These are phyloP conservation scores for Striga hermonthica DNA, from an alignment of 305 asterid species.

Conservation along the genomic window DNA sequence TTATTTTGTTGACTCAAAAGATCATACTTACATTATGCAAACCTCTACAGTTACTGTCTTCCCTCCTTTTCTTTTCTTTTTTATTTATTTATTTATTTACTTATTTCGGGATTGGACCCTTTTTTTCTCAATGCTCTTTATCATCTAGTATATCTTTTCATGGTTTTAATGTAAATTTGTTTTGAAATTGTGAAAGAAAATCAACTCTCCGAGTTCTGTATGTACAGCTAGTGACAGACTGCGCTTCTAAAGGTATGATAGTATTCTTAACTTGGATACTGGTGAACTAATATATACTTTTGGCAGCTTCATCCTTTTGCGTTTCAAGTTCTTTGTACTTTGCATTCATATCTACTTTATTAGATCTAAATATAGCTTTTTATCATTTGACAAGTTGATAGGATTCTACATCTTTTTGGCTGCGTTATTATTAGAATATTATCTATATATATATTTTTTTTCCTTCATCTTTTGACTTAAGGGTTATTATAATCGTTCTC, in stretches of 20 bases:
- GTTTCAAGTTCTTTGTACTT: not conserved
- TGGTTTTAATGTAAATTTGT: slow-evolving; percentile 24
- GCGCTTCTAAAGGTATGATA: slow-evolving; percentile 75
- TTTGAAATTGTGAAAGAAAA: slow-evolving; percentile 55
- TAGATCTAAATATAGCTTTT: slow-evolving; percentile 11
- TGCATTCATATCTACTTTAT: not conserved
- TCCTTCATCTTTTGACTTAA: too few species aligned
- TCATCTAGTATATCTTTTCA: slow-evolving; percentile 27
- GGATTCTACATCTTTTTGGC: slow-evolving; percentile 14
- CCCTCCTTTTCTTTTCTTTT: not conserved
- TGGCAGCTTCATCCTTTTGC: not conserved
- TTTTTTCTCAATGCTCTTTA: slow-evolving; percentile 26
- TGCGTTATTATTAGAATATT: slow-evolving; percentile 8
- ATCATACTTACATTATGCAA: slow-evolving; percentile 8
- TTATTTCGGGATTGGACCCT: not conserved
- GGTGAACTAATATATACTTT: slow-evolving; percentile 1
- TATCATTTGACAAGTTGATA: slow-evolving; percentile 20
- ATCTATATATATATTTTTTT: not conserved
- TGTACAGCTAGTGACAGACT: slow-evolving; percentile 78
- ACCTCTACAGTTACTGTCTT: not conserved
- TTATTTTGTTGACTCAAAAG: slow-evolving; percentile 18
- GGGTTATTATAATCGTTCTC: not conserved
- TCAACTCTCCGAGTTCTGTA: slow-evolving; percentile 86
- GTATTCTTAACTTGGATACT: slow-evolving; percentile 24
- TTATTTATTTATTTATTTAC: not conserved